Evolutionary conservation across 2,329 filamentous ascomycete species (phyloP).

Genomic region (Calonectria multiphialidica): DNA sequence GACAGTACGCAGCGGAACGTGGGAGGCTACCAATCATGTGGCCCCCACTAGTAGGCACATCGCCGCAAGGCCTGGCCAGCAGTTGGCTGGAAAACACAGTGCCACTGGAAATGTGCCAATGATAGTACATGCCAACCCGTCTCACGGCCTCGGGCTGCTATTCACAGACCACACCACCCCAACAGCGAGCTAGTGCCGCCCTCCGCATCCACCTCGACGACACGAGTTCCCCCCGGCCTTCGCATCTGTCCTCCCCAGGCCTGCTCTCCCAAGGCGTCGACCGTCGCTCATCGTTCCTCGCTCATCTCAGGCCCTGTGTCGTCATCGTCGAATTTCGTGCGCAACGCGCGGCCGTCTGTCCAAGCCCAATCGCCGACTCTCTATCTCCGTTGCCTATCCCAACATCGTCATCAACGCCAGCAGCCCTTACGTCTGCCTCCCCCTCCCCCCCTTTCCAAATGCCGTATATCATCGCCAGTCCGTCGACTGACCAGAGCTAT

Average conservation of each 20-base stretch:
- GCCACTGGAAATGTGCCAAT: not conserved
- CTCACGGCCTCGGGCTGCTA: slow-evolving; percentile 10
- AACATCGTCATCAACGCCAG: slow-evolving; percentile 35
- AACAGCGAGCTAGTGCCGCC: slow-evolving; percentile 41
- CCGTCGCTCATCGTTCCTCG: slow-evolving; percentile 27
- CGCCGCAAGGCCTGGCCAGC: slow-evolving; percentile 31
- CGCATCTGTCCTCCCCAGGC: slow-evolving; percentile 33
- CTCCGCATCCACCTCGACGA: slow-evolving; percentile 45
- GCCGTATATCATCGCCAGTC: slow-evolving; percentile 37
- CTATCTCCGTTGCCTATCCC: slow-evolving; percentile 29
- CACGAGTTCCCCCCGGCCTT: slow-evolving; percentile 43
- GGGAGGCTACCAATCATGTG: slow-evolving; percentile 49
- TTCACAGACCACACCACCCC: slow-evolving; percentile 38
- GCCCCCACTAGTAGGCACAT: slow-evolving; percentile 34
- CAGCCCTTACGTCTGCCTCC: slow-evolving; percentile 18
- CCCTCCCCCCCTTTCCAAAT: slow-evolving; percentile 17
- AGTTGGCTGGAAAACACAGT: slow-evolving; percentile 24
- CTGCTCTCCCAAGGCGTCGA: slow-evolving; percentile 13
- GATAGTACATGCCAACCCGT: slow-evolving; percentile 5
- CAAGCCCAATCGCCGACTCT: slow-evolving; percentile 34
- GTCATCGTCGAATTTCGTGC: slow-evolving; percentile 39
- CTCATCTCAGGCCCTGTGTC: slow-evolving; percentile 24
- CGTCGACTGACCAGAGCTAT: slow-evolving; percentile 38
- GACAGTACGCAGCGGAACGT: slow-evolving; percentile 32
- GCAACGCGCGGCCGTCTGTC: slow-evolving; percentile 48